Evolutionary conservation across 805 yeast species (phyloP), one percentile per base, ranked within the genome.

Genomic region (Suhomyces xylopsoci): DNA sequence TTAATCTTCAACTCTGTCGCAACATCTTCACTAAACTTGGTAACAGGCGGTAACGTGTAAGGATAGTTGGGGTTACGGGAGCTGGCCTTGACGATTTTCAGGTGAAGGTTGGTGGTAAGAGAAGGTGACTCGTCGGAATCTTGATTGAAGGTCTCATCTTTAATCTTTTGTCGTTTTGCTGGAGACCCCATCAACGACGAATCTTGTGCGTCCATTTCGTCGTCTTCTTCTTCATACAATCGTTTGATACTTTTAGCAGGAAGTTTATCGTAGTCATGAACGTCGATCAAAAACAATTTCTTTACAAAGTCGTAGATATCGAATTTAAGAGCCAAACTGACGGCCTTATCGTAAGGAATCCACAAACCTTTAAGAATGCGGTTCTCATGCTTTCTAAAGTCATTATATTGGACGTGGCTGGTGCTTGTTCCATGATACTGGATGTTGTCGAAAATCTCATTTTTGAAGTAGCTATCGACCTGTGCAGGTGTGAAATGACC

Each of bases 21-120:
- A 22, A 68, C 50, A 5, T 71, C 74, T 3, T 58, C 61, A 12
- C 71, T 65, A 14, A 63, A 69, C 19, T 66, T 62, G 12, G 69
- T 58, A 14, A 81, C 51, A 2, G 87, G 86, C 30, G 75, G 77
- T 46, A 82, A 60, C 0, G 86, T 69, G 60, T 67, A 78, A 2
- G 83, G 83, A 26, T 69, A 64, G 57, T 77, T 75, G 34, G 81
- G 72, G 54, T 80, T 80, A 9, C 53, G 7, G 5, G 49, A 19
- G 44, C 34, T 47, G 28, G n/a, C 19, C 41, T 25, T 44, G 28
- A 19, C 19, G 46, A 38, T 49, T 30, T 44, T 34, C 20, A n/a
- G 19, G 8, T 22, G 9, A 24, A 42, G 45, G 17, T 22, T 12
- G 45, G 24, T 43, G 41, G 12, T 19, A 12, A 22, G 40, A 32